Percentiles rank a stretch among this genome's conserved stretches.
Evolutionary conservation across 2,329 filamentous ascomycete species (phyloP).

Genomic region (Anthostomella pinea): DNA sequence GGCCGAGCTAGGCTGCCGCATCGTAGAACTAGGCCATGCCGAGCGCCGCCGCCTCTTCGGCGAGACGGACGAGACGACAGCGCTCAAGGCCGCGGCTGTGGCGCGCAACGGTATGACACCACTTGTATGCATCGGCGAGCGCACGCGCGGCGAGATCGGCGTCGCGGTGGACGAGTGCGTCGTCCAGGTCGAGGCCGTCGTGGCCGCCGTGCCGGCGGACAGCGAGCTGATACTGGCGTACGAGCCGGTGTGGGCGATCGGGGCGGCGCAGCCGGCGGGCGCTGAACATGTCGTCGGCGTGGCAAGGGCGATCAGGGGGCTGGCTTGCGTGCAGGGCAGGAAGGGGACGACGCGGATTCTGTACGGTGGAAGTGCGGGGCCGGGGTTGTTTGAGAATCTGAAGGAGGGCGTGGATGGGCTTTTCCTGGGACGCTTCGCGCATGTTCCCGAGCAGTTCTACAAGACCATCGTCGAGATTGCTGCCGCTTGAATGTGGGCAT

Average conservation of each 20-base stretch:
- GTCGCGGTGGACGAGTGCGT: constrained; percentile 64
- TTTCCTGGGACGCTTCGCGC: constrained; percentile 78
- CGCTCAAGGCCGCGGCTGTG: constrained; percentile 66
- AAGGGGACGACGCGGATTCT: constrained; percentile 64
- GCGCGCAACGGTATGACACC: constrained; percentile 70
- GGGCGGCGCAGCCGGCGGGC: constrained; percentile 67
- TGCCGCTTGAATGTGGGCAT: constrained; percentile 30
- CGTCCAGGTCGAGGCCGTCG: constrained; percentile 61
- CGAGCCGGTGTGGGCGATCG: constrained; percentile 88
- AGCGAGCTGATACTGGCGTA: constrained; percentile 77
- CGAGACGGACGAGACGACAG: constrained; percentile 68
- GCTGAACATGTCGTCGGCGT: constrained; percentile 72
- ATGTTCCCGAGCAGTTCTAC: constrained; percentile 69
- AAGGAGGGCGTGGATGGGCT: constrained; percentile 72
- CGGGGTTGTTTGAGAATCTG: constrained; percentile 68
- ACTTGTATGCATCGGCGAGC: constrained; percentile 78
- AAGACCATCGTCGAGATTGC: constrained; percentile 72
- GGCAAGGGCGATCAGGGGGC: constrained; percentile 57
- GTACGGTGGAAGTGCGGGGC: constrained; percentile 81
- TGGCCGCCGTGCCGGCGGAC: constrained; percentile 57
- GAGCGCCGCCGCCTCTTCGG: constrained; percentile 70
- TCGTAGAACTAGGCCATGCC: constrained; percentile 80
- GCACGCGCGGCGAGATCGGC: constrained; percentile 39
- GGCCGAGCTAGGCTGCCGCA: constrained; percentile 62
- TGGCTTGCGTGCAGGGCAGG: constrained; percentile 49